phyloP scores from a whole-genome alignment of 2,329 filamentous ascomycete species.

The Penicillium verrucosum region DNA sequence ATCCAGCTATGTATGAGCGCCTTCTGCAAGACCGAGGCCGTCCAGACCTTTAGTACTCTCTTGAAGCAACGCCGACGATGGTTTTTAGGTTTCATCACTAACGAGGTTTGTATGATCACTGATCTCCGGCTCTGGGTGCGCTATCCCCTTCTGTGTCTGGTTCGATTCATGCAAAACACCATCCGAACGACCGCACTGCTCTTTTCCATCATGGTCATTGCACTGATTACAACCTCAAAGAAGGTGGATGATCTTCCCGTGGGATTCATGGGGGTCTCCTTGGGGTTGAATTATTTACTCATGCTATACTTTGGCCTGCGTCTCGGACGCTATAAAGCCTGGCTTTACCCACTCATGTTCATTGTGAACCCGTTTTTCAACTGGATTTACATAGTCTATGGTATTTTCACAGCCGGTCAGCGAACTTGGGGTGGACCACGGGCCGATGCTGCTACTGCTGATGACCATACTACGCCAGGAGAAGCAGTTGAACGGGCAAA shows the following conservation, averaged over 20 bases:
- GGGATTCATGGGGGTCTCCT: conserved; percentile 87
- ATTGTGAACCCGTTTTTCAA: conserved; percentile 95
- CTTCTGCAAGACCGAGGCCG: conserved; percentile 97
- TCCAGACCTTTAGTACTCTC: conserved; percentile 79
- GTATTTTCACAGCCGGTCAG: conserved; percentile 90
- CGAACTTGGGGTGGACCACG: conserved; percentile 93
- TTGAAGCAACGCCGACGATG: conserved; percentile 93
- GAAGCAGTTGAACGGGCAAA: conserved; percentile 81
- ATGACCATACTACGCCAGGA: conserved; percentile 70
- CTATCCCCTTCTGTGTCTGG: conserved; percentile 79
- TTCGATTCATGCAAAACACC: conserved; percentile 93
- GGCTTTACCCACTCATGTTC: conserved; percentile 95
- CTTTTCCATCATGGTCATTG: conserved; percentile 90
- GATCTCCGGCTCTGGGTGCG: conserved; percentile 87
- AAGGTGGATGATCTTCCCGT: conserved; percentile 76
- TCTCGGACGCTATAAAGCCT: conserved; percentile 85
- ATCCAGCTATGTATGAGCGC: conserved; percentile 97
- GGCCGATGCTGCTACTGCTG: conserved; percentile 80
- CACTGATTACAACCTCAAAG: conserved; percentile 79
- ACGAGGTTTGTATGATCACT: conserved; percentile 97
- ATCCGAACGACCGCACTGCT: conserved; percentile 90
- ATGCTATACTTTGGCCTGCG: conserved; percentile 95
- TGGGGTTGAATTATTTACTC: conserved; percentile 88
- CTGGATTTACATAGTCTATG: conserved; percentile 97
- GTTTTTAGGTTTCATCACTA: conserved; percentile 97